These are phyloP conservation scores for Saccharomycopsis vini DNA, from an alignment of 805 yeast species.

Conservation along the genomic window DNA sequence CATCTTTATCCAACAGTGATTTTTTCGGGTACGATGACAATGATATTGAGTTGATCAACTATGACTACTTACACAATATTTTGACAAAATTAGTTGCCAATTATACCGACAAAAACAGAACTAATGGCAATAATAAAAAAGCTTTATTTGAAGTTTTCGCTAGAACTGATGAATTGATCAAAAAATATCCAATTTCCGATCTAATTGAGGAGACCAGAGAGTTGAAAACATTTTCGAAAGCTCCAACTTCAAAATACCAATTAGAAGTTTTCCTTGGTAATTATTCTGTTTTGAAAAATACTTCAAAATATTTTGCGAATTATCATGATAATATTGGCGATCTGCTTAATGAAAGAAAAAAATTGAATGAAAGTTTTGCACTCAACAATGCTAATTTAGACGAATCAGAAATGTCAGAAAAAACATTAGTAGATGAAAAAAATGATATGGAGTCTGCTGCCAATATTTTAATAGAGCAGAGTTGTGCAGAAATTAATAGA, in stretches of 20 bases:
- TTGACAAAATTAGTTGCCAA: constrained; percentile 8
- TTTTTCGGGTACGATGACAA: constrained; percentile 14
- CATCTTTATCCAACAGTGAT: constrained; percentile 10
- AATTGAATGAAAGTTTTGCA: background rate
- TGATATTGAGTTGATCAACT: constrained; percentile 15
- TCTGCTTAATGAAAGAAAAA: background rate
- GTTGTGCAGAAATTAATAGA: no score
- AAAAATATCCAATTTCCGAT: constrained; percentile 10
- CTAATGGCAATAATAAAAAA: background rate
- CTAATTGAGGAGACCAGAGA: constrained; percentile 22
- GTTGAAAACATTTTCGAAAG: background rate
- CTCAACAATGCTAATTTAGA: background rate
- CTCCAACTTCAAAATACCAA: background rate
- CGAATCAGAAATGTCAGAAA: constrained; percentile 1
- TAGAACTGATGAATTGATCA: constrained; percentile 7
- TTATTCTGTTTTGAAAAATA: constrained; percentile 13
- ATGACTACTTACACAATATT: constrained; percentile 13
- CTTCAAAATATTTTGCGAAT: background rate
- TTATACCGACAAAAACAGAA: background rate
- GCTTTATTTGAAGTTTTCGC: constrained; percentile 8
- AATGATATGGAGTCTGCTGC: constrained; percentile 11
- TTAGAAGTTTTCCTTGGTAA: constrained; percentile 1
- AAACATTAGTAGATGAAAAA: constrained; percentile 3
- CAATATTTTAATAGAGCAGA: no score
- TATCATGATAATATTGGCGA: no score